phyloP scores from a whole-genome alignment of 1,284 basidiomycete genomes.

The Cryptococcus jaspeensis region DNA sequence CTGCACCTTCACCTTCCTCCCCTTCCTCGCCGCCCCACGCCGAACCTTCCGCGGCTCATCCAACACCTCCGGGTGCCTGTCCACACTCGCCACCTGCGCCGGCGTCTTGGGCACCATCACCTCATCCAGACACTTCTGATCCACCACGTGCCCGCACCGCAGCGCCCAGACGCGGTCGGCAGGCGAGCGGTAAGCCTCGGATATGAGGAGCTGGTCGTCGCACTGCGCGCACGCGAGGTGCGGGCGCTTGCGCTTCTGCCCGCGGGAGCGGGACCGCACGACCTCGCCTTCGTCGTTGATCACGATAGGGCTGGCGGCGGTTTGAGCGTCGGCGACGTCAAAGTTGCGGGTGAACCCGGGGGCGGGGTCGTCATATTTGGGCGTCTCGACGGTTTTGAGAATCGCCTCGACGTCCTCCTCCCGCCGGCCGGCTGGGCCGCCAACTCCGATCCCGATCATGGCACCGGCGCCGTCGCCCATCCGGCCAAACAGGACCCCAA shows the following conservation, averaged over 20 bases:
- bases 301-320: slow-evolving; percentile 15
- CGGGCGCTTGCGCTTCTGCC: slow-evolving; percentile 11
- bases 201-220: slow-evolving; percentile 34
- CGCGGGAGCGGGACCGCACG: slow-evolving; percentile 6
- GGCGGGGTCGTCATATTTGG: slow-evolving; percentile 6
- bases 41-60: slow-evolving; percentile 3
- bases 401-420: slow-evolving; percentile 25
- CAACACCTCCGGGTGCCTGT: slow-evolving; percentile 10
- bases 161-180: slow-evolving; percentile 45
- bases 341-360: slow-evolving; percentile 28
- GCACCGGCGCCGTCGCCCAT: neutral
- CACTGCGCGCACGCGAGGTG: slow-evolving; percentile 45
- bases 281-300: slow-evolving; percentile 34
- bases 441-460: neutral
- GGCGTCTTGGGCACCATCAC: slow-evolving; percentile 20
- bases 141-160: slow-evolving; percentile 50
- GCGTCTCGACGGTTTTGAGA: slow-evolving; percentile 19
- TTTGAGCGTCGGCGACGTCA: slow-evolving; percentile 22
- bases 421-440: slow-evolving; percentile 8
- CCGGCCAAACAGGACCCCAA: neutral
- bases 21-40: slow-evolving; percentile 5
- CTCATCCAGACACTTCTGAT: slow-evolving; percentile 42
- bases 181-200: slow-evolving; percentile 29
- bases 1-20: slow-evolving; percentile 12
- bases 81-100: slow-evolving; percentile 11